Percentiles rank a stretch among this genome's conserved stretches.
phyloP scores from a whole-genome alignment of 805 yeast species.

The Teunomyces aglyptinius region DNA sequence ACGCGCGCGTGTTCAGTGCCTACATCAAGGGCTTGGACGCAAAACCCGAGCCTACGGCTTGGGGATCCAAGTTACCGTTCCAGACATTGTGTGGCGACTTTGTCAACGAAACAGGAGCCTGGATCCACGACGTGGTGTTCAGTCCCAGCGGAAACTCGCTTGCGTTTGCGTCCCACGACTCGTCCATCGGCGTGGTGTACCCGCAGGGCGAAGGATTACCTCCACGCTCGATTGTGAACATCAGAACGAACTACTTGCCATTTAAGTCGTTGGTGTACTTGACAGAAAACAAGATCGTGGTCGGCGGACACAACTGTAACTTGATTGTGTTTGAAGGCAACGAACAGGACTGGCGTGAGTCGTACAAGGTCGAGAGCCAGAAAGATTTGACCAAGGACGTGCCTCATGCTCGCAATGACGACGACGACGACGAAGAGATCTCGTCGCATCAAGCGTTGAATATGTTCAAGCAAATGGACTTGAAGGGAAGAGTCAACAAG shows the following conservation, averaged over 20 bases:
- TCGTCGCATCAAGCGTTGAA: constrained; percentile 77
- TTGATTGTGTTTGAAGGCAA: constrained; percentile 81
- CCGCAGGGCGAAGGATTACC: constrained; percentile 66
- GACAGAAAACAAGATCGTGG: constrained; percentile 64
- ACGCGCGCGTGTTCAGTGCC: constrained; percentile 84
- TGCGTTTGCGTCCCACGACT: constrained; percentile 85
- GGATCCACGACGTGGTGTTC: constrained; percentile 91
- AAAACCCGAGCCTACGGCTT: constrained; percentile 74
- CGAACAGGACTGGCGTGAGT: constrained; percentile 60
- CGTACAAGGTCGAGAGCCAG: constrained; percentile 53
- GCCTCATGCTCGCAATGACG: constrained; percentile 20
- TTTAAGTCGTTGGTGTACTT: constrained; percentile 74
- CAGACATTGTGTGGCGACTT: constrained; percentile 85
- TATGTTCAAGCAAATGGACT: constrained; percentile 93
- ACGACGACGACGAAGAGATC: constrained; percentile 52
- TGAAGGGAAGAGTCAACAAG: constrained; percentile 75
- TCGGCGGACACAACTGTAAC: constrained; percentile 91
- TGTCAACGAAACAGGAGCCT: constrained; percentile 67
- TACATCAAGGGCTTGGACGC: constrained; percentile 84
- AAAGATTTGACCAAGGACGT: constrained; percentile 48
- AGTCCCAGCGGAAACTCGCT: constrained; percentile 74
- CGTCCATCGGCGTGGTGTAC: constrained; percentile 76
- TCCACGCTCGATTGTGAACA: constrained; percentile 56
- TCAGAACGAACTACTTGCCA: constrained; percentile 72
- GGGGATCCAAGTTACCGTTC: constrained; percentile 97